phyloP scores from a whole-genome alignment of 2,329 filamentous ascomycete genomes.

The Cercospora sojina region DNA sequence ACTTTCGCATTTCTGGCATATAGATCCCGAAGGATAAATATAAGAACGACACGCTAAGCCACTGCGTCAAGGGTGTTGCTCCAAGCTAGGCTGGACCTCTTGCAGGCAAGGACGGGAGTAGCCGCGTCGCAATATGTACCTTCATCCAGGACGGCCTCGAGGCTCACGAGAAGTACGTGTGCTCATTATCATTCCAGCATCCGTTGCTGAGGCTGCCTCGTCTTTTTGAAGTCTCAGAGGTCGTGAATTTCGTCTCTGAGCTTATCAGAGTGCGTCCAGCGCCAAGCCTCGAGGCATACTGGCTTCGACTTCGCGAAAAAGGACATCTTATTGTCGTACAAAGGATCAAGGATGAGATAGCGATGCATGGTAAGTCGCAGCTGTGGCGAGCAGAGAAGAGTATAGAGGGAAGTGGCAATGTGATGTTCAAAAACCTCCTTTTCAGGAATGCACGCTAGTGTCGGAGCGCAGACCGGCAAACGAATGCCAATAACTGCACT shows the following conservation, averaged over 20 bases:
- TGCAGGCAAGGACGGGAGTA: conserved; percentile 11
- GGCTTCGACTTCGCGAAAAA: neutral
- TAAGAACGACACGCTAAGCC: conserved; percentile 37
- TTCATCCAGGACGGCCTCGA: too few relatives aligned
- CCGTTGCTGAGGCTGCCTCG: too few relatives aligned
- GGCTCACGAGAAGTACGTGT: too few relatives aligned
- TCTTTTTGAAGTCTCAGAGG: neutral
- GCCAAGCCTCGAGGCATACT: neutral
- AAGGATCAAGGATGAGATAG: neutral
- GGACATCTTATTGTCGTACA: neutral
- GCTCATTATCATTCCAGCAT: too few relatives aligned
- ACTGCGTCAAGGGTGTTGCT: conserved; percentile 32
- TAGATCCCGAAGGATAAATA: conserved; percentile 27
- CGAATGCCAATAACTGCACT: neutral
- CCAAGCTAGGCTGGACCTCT: conserved; percentile 11
- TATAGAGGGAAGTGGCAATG: neutral
- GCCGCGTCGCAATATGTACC: conserved; percentile 6
- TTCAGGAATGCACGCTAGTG: conserved; percentile 1
- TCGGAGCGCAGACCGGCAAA: conserved; percentile 1
- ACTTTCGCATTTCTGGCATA: conserved; percentile 33
- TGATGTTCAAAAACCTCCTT: neutral
- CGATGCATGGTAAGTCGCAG: neutral
- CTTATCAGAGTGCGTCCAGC: neutral
- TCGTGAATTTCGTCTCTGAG: neutral
- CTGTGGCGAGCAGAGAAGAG: neutral